phyloP scores from a whole-genome alignment of 257 asterid genomes.

The Solanum medicagineum region DNA sequence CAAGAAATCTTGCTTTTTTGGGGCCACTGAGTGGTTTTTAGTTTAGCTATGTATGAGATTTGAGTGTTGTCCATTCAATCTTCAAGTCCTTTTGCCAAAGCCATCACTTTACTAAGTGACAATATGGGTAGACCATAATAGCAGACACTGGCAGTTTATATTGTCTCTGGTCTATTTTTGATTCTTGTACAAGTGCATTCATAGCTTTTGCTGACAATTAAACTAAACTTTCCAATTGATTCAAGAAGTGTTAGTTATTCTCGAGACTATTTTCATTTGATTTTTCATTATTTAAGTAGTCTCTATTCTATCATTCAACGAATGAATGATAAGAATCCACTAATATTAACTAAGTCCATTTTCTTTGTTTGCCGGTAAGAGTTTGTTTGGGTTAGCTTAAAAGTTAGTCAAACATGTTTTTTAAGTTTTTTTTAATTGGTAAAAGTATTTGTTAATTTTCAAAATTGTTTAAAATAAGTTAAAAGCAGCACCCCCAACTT shows the following conservation, averaged over 20 bases:
- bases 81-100: not conserved
- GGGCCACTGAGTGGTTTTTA: not conserved
- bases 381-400: too few relatives aligned
- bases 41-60: not conserved
- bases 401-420: too few relatives aligned
- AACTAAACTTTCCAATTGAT: not conserved
- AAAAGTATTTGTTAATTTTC: too few relatives aligned
- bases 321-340: not conserved
- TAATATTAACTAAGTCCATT: not conserved
- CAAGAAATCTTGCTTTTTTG: not conserved
- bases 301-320: not conserved
- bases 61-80: not conserved
- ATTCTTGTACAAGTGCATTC: not conserved
- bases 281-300: not conserved
- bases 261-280: not conserved
- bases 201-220: not conserved
- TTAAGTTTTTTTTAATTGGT: too few relatives aligned
- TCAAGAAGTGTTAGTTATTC: not conserved
- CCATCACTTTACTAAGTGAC: not conserved
- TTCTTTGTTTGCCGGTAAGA: not conserved
- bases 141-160: not conserved
- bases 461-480: too few relatives aligned
- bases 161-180: not conserved
- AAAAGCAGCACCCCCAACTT: too few relatives aligned
- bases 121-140: not conserved